These are phyloP conservation scores for Emergomyces orientalis DNA, from an alignment of 2,329 filamentous ascomycete species.

Conservation along the genomic window DNA sequence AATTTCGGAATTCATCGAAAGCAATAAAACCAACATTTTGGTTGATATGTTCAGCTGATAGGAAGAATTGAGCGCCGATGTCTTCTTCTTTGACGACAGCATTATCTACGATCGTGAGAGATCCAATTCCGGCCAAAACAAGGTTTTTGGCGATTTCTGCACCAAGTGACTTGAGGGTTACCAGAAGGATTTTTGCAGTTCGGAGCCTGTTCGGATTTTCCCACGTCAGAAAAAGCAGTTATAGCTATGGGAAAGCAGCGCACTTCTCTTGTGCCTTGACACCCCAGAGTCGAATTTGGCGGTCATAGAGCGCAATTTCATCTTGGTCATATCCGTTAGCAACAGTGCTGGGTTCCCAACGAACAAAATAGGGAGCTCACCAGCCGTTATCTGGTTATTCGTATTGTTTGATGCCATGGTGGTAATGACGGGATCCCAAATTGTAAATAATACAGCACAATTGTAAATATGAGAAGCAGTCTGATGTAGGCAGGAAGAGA, in stretches of 20 bases:
- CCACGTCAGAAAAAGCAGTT: constrained; percentile 26
- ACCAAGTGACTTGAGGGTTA: constrained; percentile 77
- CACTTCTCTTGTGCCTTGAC: constrained; percentile 80
- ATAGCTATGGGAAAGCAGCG: constrained; percentile 11
- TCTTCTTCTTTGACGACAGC: constrained; percentile 67
- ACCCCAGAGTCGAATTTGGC: constrained; percentile 95
- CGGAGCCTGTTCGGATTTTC: constrained; percentile 55
- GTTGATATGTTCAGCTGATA: constrained; percentile 63
- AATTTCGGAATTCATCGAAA: neutral
- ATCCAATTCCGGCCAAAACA: constrained; percentile 83
- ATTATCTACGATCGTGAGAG: constrained; percentile 79
- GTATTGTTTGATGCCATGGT: constrained; percentile 1
- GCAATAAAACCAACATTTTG: constrained; percentile 49
- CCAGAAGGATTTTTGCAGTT: constrained; percentile 77
- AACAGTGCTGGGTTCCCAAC: constrained; percentile 19
- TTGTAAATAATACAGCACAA: neutral
- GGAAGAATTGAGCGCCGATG: constrained; percentile 72
- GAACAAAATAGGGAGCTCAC: constrained; percentile 22
- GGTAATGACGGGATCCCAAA: neutral
- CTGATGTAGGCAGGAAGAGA: neutral
- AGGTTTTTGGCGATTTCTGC: constrained; percentile 97
- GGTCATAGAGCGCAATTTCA: constrained; percentile 93
- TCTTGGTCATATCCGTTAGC: constrained; percentile 43
- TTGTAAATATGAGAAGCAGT: neutral
- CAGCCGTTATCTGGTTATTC: constrained; percentile 6